Evolutionary conservation across 306 rosid genomes (phyloP).

Genomic region (Begonia fuchsioides): DNA sequence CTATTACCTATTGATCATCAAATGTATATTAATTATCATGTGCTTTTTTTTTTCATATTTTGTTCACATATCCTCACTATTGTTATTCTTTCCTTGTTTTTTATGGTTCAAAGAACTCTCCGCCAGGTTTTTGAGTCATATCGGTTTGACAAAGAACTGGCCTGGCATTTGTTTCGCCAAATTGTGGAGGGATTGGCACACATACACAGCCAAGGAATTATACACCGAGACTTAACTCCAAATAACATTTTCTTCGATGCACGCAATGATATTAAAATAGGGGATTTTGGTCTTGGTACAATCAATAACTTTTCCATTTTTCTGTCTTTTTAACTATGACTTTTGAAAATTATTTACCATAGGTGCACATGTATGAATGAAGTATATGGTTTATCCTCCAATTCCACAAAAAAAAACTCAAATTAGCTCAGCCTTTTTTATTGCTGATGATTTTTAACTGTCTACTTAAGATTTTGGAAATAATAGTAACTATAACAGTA

Average conservation of each 20-base stretch:
- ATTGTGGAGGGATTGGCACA: conserved; percentile 96
- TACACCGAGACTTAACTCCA: conserved; percentile 93
- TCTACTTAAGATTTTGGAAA: too few relatives aligned
- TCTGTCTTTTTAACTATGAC: too few relatives aligned
- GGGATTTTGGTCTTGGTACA: conserved; percentile 98
- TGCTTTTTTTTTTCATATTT: too few relatives aligned
- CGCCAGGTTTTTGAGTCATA: conserved; percentile 71
- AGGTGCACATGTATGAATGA: too few relatives aligned
- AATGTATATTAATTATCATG: too few relatives aligned
- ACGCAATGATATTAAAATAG: conserved; percentile 86
- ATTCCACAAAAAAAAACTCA: background rate
- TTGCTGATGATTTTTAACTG: too few relatives aligned
- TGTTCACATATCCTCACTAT: conserved; percentile 6
- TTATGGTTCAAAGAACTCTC: conserved; percentile 49
- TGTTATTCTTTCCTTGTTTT: conserved; percentile 6
- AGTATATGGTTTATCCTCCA: too few relatives aligned
- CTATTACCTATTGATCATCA: too few relatives aligned
- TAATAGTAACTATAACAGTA: too few relatives aligned
- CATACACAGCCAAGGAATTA: conserved; percentile 95
- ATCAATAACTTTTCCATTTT: conserved; percentile 4
- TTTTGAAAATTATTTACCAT: too few relatives aligned
- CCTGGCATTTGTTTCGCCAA: conserved; percentile 90
- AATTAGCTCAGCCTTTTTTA: too few relatives aligned
- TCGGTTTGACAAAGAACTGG: conserved; percentile 63
- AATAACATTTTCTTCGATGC: conserved; percentile 95